Base-by-base conservation (phyloP, 2,329 filamentous ascomycete species). In the Fusarium sp. region DNA sequence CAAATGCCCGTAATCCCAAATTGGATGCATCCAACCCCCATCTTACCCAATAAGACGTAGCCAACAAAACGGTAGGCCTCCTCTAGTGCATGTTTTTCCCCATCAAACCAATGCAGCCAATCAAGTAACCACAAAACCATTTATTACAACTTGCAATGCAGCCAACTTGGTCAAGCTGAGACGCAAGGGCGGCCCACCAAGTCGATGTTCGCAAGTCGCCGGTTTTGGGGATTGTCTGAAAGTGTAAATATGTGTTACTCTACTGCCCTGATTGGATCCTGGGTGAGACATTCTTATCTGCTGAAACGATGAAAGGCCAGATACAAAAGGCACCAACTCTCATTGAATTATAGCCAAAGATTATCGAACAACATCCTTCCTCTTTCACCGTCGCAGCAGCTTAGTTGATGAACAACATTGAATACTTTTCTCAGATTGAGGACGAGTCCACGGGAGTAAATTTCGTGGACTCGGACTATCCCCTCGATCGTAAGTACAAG, bases 381-480 rank as follows among this genome's bases (percentile, higher is more conserved):
- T 24, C 30, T 62, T 41, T 34, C 48, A 54, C 54, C 17, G 17
- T 51, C 30, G 10, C 48, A 24, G 34, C 55, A 34, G 20, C n/a
- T 22, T 34, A 36, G 20, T 65, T 60, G 47, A 76, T 76, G 73
- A 76, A 26, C 48, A 30, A 61, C 39, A 17, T 36, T 34, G 24
- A 36, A 63, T 24, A 30, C n/a, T n/a, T 51, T 32, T 42, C 62
- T 24, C 42, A 22, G 54, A 51, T 48, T 32, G 50, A 62, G 66
- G 61, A 68, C 66, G 74, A 66, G 74, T 70, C 60, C 57, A 61
- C 51, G 57, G 64, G 54, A 62, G 30, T 60, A 11, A 39, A 45
- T 47, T 56, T 62, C 59, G 58, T 61, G 61, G 68, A 48, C 71
- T 74, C 65, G 74, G 64, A 51, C 62, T 62, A 76, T 47, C 28